phyloP scores from a whole-genome alignment of 768 basidiomycete genomes.

The Calocera viscosa region DNA sequence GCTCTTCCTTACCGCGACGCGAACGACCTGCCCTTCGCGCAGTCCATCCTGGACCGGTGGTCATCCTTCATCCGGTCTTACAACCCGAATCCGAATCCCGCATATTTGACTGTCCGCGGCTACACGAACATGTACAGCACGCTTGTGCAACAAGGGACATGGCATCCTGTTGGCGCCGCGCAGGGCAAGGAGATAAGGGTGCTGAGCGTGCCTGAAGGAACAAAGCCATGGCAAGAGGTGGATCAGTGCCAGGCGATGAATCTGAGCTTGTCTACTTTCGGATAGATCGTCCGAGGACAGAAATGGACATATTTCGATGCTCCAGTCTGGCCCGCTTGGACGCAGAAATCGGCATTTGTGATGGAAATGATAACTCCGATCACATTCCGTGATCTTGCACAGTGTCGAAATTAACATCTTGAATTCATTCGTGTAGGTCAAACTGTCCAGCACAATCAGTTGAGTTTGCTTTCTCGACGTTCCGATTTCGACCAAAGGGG shows the following conservation, averaged over 20 bases:
- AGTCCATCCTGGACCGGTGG: conserved; percentile 37
- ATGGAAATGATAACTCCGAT: no score
- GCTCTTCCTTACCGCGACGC: conserved; percentile 36
- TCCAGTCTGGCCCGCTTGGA: no score
- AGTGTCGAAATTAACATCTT: no score
- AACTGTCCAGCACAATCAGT: no score
- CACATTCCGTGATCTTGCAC: no score
- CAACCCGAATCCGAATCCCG: conserved; percentile 36
- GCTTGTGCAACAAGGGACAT: neutral
- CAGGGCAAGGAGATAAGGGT: neutral
- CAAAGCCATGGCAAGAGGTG: neutral
- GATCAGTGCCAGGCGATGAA: neutral
- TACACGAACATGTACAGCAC: conserved; percentile 27
- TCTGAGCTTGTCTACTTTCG: neutral
- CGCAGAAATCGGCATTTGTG: no score
- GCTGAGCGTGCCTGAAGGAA: neutral
- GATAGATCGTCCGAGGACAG: neutral
- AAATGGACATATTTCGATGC: no score
- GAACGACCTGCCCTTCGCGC: conserved; percentile 36
- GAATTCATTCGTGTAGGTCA: no score
- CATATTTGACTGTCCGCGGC: conserved; percentile 35
- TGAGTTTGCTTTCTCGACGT: no score
- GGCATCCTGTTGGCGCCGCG: neutral
- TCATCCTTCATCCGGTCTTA: conserved; percentile 37
- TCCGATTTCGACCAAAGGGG: no score